phyloP scores from a whole-genome alignment of 257 asterid genomes.

The Solanum sitiens region DNA sequence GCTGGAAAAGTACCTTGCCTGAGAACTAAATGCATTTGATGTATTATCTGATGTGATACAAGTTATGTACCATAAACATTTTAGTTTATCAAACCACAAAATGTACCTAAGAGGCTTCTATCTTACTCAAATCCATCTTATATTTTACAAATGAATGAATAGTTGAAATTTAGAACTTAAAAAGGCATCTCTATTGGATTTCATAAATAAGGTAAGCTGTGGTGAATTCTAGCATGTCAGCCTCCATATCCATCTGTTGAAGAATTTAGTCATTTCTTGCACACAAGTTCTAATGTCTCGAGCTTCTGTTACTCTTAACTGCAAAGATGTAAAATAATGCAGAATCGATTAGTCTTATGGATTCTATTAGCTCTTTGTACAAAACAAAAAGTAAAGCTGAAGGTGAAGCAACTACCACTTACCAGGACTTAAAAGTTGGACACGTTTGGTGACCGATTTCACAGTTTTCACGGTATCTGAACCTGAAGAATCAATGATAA shows the following conservation, averaged over 20 bases:
- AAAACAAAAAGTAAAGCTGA: background rate
- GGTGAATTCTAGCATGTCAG: background rate
- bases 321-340: background rate
- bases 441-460: constrained; percentile 65
- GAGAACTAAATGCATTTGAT: background rate
- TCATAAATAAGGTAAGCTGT: background rate
- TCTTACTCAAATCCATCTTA: background rate
- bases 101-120: background rate
- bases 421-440: constrained; percentile 79
- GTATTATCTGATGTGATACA: background rate
- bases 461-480: constrained; percentile 49
- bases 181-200: background rate
- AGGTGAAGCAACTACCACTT: constrained; percentile 6
- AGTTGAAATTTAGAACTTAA: background rate
- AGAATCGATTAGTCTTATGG: background rate
- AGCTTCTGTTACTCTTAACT: constrained; percentile 3
- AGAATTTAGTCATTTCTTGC: background rate
- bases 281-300: background rate
- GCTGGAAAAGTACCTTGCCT: constrained; percentile 32
- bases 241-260: background rate
- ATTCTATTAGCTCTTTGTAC: background rate
- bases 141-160: background rate
- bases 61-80: background rate
- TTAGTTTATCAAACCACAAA: background rate
- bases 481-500: constrained; percentile 23